Evolutionary conservation across 2,329 filamentous ascomycete species (phyloP), one percentile per base, ranked within the genome.

Genomic region (Thelonectria olida): DNA sequence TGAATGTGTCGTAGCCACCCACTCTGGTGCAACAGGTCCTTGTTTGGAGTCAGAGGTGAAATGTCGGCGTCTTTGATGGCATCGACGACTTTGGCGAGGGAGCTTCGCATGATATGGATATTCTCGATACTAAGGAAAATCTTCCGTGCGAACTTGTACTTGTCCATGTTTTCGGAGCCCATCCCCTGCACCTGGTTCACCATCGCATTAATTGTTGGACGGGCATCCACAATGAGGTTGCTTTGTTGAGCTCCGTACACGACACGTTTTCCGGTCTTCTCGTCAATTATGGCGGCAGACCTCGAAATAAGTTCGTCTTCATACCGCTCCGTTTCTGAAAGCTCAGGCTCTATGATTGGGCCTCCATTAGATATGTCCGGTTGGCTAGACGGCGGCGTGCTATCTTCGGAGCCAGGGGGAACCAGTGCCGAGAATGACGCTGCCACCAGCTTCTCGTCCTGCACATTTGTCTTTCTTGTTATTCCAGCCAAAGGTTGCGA

Each of bases 131-230:
- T 96, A 57, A 99, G 85, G 74, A 96, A 99, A 27, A 91, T 90
- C 77, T 97, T 97, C 61, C 90, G 90, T 15, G 93, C 93, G 72
- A 94, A 95, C 63, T 91, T 92, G 80, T 99, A 99, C 77, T 97
- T 91, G 66, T 97, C 92, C 92, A 98, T 97, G 72, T 97, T 97
- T 78, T 99, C 96, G 0, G 95, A 97, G 2, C 96, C 96, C 75
- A 94, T 89, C 7, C 96, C 96, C 65, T 95, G 89, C 4, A 94
- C 92, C 75, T 97, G 94, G 86, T 97, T 98, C 7, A 93, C 93
- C 68, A 94, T 89, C 19, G 96, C 96, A 75, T 99, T 99, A 68
- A 99, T 90, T 4, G 91, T 96, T 15, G 96, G 96, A 45, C 96
- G 88, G 44, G 96, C 96, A 80, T 99, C 96, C 44, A 99, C 93